Conservation (phyloP, 2,329 filamentous ascomycete genomes). For the Paraphoma sp. region DNA sequence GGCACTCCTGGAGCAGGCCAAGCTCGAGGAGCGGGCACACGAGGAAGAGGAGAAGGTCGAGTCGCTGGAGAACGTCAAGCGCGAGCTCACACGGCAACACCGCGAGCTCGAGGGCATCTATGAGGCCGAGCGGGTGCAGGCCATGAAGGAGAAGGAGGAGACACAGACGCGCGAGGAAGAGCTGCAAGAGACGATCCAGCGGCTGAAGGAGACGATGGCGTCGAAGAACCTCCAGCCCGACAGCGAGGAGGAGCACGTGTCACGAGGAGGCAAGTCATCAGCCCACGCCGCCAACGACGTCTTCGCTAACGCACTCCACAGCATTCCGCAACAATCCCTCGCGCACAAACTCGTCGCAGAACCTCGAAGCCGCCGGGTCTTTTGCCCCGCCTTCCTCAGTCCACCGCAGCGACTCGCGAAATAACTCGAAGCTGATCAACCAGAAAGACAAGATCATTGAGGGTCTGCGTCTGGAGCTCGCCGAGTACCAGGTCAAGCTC, state of each 20-base stretch:
- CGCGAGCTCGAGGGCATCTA: conserved; percentile 93
- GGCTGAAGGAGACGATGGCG: conserved; percentile 86
- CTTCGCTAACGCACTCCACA: conserved; percentile 33
- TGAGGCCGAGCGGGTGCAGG: conserved; percentile 84
- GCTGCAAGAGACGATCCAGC: conserved; percentile 86
- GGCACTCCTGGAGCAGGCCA: conserved; percentile 78
- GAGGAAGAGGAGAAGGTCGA: conserved; percentile 87
- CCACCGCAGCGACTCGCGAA: conserved; percentile 86
- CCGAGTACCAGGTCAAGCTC: conserved; percentile 93
- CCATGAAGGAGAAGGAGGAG: conserved; percentile 92
- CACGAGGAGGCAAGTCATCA: conserved; percentile 57
- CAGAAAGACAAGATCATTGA: conserved; percentile 98
- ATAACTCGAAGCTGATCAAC: conserved; percentile 85
- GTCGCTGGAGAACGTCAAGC: conserved; percentile 80
- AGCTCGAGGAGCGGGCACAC: conserved; percentile 85
- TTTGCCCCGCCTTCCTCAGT: conserved; percentile 87
- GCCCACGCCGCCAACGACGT: background rate
- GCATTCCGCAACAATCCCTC: conserved; percentile 54
- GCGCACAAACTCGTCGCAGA: conserved; percentile 62
- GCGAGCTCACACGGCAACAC: conserved; percentile 81
- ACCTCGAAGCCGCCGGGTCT: conserved; percentile 76
- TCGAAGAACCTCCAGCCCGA: conserved; percentile 69
- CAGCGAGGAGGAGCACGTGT: conserved; percentile 59
- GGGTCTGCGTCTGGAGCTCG: conserved; percentile 86
- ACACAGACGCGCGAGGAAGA: conserved; percentile 85